Evolutionary conservation across 768 basidiomycete species (phyloP), one percentile per base, ranked within the genome.

Genomic region (Trametes cubensis): DNA sequence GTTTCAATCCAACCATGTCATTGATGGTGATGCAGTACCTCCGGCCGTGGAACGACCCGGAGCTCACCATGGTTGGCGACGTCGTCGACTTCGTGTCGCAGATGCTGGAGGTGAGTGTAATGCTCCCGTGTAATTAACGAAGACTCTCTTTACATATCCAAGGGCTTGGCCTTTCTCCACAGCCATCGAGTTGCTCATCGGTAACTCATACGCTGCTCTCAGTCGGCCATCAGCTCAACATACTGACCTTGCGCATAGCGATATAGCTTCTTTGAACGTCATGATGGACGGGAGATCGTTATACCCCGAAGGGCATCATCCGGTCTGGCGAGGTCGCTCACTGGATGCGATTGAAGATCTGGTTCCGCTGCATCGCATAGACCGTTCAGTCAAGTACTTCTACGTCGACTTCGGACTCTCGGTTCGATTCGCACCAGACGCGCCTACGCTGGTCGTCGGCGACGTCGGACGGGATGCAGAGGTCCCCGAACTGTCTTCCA

Each of bases 381-480:
- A 74, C 34, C 64, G 73, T 45, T 71, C 77, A 5, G 76, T 80
- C 7, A 72, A 74, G 7, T 67, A 70, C 57, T 67, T 55, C 62
- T 64, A 66, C 49, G 61, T 70, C 50, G 67, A 70, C 58, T 70
- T 68, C 45, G 67, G 66, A 0, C 53, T 67, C 10, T 69, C 66
- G 1, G 47, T 62, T 55, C 63, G 68, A 5, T 69, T 70, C 41
- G n/a, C 44, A 0, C 41, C 21, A 4, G 63, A 67, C 65, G 56
- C 52, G 20, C 39, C 61, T 4, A 54, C 60, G 0, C 38, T 62
- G 1, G 64, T 68, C 2, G 8, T 63, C 2, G 72, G 71, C 0
- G 34, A 41, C 25, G 40, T 67, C 5, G 71, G 71, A 0, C 57
- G 66, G 13, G 72, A 73, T 30, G 42, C 66, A 42, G 65, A 67